Evolutionary conservation across 305 asterid genomes (phyloP).

Genomic region (Solanum hybrid): DNA sequence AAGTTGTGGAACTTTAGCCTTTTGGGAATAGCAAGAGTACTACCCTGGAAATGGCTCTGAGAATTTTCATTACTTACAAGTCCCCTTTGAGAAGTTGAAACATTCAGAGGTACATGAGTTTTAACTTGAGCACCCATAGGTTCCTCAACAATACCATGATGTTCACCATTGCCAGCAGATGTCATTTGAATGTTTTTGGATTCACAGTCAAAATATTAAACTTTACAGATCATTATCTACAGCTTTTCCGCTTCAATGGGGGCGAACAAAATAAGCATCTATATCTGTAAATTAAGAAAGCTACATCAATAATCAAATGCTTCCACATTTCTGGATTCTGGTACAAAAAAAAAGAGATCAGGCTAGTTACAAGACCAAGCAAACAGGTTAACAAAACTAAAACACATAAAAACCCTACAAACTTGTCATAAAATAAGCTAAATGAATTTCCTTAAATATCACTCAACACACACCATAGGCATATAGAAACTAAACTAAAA

Average conservation of each 20-base stretch:
- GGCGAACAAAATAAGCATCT: neutral
- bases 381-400: no score
- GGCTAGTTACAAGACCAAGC: no score
- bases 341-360: no score
- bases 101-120: constrained; percentile 28
- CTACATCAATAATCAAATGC: neutral
- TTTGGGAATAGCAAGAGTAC: constrained; percentile 27
- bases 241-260: neutral
- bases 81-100: constrained; percentile 58
- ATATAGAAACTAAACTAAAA: neutral
- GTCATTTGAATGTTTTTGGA: constrained; percentile 28
- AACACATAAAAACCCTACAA: no score
- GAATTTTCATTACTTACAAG: constrained; percentile 32
- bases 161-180: constrained; percentile 35
- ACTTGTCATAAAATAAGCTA: neutral
- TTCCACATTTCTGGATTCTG: neutral
- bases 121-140: constrained; percentile 19
- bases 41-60: constrained; percentile 14
- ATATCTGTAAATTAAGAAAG: constrained; percentile 1
- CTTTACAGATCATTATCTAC: neutral
- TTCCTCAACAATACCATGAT: constrained; percentile 31
- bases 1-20: constrained; percentile 42
- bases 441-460: neutral
- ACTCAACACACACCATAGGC: neutral
- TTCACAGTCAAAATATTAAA: neutral